Conservation (phyloP, 2,329 filamentous ascomycete species). For the Grosmannia penicillata region DNA sequence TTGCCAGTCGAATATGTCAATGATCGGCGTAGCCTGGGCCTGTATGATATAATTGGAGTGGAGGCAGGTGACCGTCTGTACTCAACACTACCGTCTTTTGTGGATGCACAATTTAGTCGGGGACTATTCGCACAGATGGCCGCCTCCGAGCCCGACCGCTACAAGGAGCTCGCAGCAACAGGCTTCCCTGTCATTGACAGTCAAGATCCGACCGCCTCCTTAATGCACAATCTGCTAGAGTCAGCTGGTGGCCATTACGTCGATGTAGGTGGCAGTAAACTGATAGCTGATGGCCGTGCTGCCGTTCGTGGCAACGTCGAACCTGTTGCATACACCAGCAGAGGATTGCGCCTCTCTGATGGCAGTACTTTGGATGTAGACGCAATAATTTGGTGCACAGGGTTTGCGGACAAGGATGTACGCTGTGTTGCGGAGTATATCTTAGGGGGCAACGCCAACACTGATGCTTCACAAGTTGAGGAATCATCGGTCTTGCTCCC, state of each 20-base stretch:
- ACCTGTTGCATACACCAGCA: conserved; percentile 1
- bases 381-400: conserved; percentile 26
- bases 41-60: conserved; percentile 1
- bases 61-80: not conserved
- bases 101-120: not conserved
- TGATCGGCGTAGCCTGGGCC: conserved; percentile 1
- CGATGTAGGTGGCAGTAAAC: not conserved
- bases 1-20: conserved; percentile 1
- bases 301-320: not conserved
- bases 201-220: not conserved
- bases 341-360: conserved; percentile 11
- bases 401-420: conserved; percentile 12
- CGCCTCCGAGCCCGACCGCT: not conserved
- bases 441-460: not conserved
- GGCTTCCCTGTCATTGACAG: conserved; percentile 2
- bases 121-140: not conserved
- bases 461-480: too few relatives aligned
- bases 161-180: not conserved
- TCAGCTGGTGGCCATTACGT: conserved; percentile 1
- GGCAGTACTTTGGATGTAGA: conserved; percentile 19
- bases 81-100: not conserved
- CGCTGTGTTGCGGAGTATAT: not conserved
- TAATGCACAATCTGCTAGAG: conserved; percentile 1
- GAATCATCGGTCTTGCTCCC: not conserved
- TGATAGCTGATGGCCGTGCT: not conserved